Evolutionary conservation across 768 basidiomycete genomes (phyloP).

Genomic region (Boletus reticuloceps): DNA sequence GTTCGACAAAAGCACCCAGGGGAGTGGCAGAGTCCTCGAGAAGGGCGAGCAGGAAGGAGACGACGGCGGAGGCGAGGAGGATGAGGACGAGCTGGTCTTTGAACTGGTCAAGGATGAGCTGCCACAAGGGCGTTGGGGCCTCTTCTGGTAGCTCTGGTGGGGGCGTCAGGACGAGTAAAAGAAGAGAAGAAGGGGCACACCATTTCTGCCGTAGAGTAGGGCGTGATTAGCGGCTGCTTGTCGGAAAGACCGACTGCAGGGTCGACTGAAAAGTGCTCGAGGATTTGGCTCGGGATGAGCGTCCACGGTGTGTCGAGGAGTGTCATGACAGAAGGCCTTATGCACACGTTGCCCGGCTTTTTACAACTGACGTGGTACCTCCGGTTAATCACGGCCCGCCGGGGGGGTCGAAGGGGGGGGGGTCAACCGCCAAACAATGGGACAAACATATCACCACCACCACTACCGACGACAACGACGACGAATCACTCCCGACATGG

Average conservation of each 20-base stretch:
- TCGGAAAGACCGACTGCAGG: constrained; percentile 57
- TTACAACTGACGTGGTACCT: constrained; percentile 4
- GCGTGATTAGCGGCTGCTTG: constrained; percentile 71
- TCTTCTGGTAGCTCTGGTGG: constrained; percentile 86
- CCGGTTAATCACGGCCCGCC: constrained; percentile 1
- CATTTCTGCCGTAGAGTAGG: constrained; percentile 83
- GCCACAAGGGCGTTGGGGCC: constrained; percentile 86
- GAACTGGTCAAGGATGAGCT: constrained; percentile 97
- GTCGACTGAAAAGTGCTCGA: constrained; percentile 73
- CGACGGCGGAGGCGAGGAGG: constrained; percentile 86
- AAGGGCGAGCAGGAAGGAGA: constrained; percentile 90
- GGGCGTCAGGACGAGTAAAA: background rate
- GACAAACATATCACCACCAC: constrained; percentile 15
- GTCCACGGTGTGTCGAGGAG: constrained; percentile 81
- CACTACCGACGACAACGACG: constrained; percentile 1
- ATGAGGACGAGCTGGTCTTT: constrained; percentile 98
- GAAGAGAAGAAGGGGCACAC: constrained; percentile 37
- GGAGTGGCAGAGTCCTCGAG: constrained; percentile 73
- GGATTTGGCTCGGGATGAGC: constrained; percentile 59
- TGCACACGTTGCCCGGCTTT: background rate
- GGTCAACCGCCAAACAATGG: constrained; percentile 21
- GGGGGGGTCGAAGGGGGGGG: constrained; percentile 16
- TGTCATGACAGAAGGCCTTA: constrained; percentile 7
- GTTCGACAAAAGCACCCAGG: constrained; percentile 92
- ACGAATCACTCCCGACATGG: constrained; percentile 47